These are phyloP conservation scores for Pleodorina starrii DNA, from an alignment of 139 green algal genomes.

Conservation along the genomic window DNA sequence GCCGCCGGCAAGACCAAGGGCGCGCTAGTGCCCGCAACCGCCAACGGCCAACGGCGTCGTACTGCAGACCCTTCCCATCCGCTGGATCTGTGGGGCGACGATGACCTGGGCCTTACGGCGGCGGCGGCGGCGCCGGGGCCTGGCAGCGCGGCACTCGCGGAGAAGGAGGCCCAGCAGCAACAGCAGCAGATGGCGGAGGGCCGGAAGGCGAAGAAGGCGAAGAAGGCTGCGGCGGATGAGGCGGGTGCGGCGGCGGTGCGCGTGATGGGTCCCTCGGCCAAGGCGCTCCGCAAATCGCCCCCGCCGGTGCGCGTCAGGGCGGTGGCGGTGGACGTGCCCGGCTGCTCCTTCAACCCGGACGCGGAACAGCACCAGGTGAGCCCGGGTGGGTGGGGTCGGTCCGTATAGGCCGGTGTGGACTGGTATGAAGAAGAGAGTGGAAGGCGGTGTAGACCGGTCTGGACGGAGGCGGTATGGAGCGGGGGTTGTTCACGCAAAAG, in stretches of 20 bases:
- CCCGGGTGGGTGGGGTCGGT: background rate
- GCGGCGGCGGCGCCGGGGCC: background rate
- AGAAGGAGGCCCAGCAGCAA: background rate
- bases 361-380: conserved; percentile 67
- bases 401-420: too few relatives aligned
- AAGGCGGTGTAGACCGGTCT: too few relatives aligned
- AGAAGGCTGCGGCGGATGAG: background rate
- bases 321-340: conserved; percentile 82
- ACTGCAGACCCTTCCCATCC: background rate
- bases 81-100: conserved; percentile 42
- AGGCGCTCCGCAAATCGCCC: conserved; percentile 2
- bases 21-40: background rate
- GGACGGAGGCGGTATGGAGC: too few relatives aligned
- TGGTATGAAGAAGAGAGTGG: too few relatives aligned
- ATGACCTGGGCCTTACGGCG: background rate
- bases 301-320: conserved; percentile 44
- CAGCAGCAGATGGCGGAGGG: background rate
- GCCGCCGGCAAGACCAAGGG: background rate
- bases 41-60: background rate
- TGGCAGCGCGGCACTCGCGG: background rate
- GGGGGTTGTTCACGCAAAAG: too few relatives aligned
- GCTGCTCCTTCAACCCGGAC: conserved; percentile 91
- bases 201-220: background rate
- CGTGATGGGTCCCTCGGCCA: conserved; percentile 8
- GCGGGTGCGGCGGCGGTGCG: background rate